Evolutionary conservation across 225 moss, liverwort and hornwort genomes (phyloP), one percentile per base, ranked within the genome.

Genomic region (Marchantia polymorpha): DNA sequence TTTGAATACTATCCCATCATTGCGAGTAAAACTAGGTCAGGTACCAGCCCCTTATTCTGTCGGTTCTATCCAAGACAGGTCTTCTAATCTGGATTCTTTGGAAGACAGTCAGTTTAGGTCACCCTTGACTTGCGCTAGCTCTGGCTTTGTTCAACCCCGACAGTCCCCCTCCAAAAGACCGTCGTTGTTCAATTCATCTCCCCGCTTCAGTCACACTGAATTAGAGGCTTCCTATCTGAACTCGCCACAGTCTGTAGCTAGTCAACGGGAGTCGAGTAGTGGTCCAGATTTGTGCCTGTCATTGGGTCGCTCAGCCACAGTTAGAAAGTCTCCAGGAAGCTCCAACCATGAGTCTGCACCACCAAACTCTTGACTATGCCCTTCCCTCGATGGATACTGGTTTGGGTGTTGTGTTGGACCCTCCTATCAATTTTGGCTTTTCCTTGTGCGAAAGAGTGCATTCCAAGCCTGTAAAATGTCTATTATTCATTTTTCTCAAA

Each of bases 321-420:
- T 52, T 54, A 73, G 53, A 27, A 55, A 73, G 52, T 73, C 73
- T 12, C 20, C 23, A 46, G 47, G 86, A 81, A 90, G 88, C 81
- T 86, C 86, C 30, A 88, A 86, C 48, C 78, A 83, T 31, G 90
- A 85, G 69, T 83, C 63, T 14, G 77, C 72, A 54, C 69, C 83
- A 83, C 85, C 83, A 68, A 90, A 86, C 64, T 88, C 87, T 72
- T 88, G 76, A 80, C 85, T 88, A 66, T 86, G 78, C 25, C 82
- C 83, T n/a, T 86, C 86, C 77, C 83, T 77, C 0, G 88, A 85
- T 47, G 87, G 85, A 48, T 83, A 82, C 0, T 83, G 75, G 72
- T 86, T 87, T 72, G 83, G 90, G 79, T 88, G 83, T 64, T 51
- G 88, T 69, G 58, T 81, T 75, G 69, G 87, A 69, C 0, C 85